A percentile compares a stretch with the other conserved stretches of the same genome.
phyloP scores from a whole-genome alignment of 1,284 basidiomycete genomes.

The Sanghuangporus sanghuang region DNA sequence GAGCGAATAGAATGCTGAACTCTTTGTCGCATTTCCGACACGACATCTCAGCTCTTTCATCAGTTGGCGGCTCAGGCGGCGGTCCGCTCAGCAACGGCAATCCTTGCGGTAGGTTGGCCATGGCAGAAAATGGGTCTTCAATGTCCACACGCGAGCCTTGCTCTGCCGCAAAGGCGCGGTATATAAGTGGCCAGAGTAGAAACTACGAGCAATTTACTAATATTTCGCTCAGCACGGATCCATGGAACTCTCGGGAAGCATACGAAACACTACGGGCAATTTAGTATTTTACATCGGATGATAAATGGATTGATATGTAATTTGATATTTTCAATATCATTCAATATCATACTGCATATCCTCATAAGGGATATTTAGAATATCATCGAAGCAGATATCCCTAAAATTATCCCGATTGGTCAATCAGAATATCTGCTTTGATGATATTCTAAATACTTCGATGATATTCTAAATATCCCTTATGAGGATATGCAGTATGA shows the following conservation, averaged over 20 bases:
- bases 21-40: conserved; percentile 75
- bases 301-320: no score
- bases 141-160: not conserved
- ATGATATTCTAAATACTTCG: no score
- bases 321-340: no score
- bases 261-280: no score
- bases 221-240: not conserved
- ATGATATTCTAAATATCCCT: no score
- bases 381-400: no score
- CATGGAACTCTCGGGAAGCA: not conserved
- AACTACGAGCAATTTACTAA: not conserved
- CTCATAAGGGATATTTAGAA: no score
- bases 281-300: no score
- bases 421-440: no score
- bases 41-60: conserved; percentile 34
- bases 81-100: conserved; percentile 69
- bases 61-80: conserved; percentile 33
- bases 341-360: no score
- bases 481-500: no score
- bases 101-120: conserved; percentile 30
- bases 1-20: conserved; percentile 61
- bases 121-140: not conserved
- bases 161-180: not conserved
- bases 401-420: no score
- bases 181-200: not conserved